Conservation (phyloP, 2,329 filamentous ascomycete species). For the Sarocladium brachiariae region DNA sequence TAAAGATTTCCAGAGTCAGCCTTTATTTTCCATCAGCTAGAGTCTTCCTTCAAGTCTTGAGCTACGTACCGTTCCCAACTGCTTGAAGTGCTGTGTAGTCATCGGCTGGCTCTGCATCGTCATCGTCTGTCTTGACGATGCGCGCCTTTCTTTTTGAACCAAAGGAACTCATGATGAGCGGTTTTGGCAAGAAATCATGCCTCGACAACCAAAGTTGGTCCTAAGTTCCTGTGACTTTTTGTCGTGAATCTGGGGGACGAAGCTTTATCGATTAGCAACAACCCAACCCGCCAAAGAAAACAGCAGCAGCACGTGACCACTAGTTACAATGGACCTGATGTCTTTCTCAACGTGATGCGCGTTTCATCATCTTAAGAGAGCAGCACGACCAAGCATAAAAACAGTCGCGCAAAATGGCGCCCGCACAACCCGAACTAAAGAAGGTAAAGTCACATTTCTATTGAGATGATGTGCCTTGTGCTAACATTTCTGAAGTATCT, state of each 20-base stretch:
- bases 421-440: constrained; percentile 97
- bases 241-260: not conserved
- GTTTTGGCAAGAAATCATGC: too few species aligned
- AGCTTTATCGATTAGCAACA: constrained; percentile 5
- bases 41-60: constrained; percentile 15
- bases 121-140: constrained; percentile 65
- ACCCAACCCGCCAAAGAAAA: not conserved
- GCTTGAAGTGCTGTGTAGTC: constrained; percentile 16
- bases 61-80: constrained; percentile 29
- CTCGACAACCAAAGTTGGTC: too few species aligned
- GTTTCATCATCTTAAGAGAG: constrained; percentile 1
- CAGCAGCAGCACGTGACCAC: not conserved
- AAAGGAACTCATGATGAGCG: constrained; percentile 55
- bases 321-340: not conserved
- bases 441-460: constrained; percentile 57
- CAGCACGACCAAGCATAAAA: constrained; percentile 15
- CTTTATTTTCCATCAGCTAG: constrained; percentile 28
- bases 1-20: constrained; percentile 24
- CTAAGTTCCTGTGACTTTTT: too few species aligned
- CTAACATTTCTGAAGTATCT: constrained; percentile 65
- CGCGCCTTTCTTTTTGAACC: constrained; percentile 61
- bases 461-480: not conserved
- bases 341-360: constrained; percentile 4
- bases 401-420: constrained; percentile 67
- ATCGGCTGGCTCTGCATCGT: constrained; percentile 41